A percentile compares a stretch with the other conserved stretches of the same genome.
These are phyloP conservation scores for Coemansia erecta DNA, from an alignment of 192 early-diverging fungal species.

Conservation along the genomic window DNA sequence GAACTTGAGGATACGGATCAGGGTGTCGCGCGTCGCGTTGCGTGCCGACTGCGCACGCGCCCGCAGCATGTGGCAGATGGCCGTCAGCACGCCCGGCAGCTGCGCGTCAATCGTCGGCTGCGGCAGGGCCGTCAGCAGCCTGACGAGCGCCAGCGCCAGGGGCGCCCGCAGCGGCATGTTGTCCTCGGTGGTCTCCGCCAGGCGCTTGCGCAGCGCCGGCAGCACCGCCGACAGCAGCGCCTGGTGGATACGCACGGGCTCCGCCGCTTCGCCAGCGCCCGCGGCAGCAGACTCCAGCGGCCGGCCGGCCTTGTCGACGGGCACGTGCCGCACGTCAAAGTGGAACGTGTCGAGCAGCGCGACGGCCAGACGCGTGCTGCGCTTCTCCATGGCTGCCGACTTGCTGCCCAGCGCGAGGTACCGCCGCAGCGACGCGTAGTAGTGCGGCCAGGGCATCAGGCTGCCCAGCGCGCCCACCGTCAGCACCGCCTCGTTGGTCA, in stretches of 20 bases:
- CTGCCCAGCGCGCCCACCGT: constrained; percentile 71
- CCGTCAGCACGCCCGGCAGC: constrained; percentile 84
- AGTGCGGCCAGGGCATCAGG: constrained; percentile 80
- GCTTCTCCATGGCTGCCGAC: constrained; percentile 74
- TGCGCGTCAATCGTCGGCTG: constrained; percentile 69
- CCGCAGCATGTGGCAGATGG: constrained; percentile 83
- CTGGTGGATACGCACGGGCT: constrained; percentile 64
- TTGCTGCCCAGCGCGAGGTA: constrained; percentile 68
- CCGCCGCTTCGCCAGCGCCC: constrained; percentile 14
- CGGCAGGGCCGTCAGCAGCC: constrained; percentile 80
- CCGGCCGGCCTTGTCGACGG: constrained; percentile 48
- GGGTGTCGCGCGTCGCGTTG: constrained; percentile 79
- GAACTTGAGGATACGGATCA: constrained; percentile 81
- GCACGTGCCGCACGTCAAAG: constrained; percentile 72
- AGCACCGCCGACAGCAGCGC: constrained; percentile 73
- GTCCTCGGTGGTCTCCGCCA: constrained; percentile 72
- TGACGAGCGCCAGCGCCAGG: constrained; percentile 79
- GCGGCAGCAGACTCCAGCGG: constrained; percentile 18
- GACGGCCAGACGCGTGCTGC: constrained; percentile 76
- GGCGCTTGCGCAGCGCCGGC: constrained; percentile 75
- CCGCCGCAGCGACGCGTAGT: constrained; percentile 70
- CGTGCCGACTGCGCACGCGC: constrained; percentile 76
- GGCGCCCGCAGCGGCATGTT: constrained; percentile 80
- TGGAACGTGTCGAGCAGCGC: constrained; percentile 87
- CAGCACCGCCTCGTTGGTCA: constrained; percentile 78